A percentile compares a stretch with the other conserved stretches of the same genome.
phyloP scores from a whole-genome alignment of 1,139 yeast species.

The Diutina neorugosa region DNA sequence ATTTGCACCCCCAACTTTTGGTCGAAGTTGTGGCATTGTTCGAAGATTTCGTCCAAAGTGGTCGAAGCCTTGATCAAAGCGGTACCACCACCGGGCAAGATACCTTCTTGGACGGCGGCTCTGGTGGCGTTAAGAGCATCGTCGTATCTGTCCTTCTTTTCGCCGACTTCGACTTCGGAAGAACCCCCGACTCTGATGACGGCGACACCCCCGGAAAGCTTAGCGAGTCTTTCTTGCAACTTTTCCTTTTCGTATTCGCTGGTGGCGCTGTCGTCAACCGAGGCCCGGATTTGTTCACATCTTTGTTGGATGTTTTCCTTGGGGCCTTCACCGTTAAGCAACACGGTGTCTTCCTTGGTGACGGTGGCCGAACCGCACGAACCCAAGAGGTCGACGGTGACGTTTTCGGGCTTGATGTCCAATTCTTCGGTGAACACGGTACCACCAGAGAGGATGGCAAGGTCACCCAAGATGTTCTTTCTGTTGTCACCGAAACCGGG shows the following conservation, averaged over 20 bases:
- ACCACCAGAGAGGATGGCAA: conserved; percentile 95
- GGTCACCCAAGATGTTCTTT: conserved; percentile 94
- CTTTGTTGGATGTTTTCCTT: conserved; percentile 82
- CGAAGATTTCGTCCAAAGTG: conserved; percentile 61
- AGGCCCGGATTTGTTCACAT: conserved; percentile 90
- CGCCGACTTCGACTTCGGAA: conserved; percentile 97
- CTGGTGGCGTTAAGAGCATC: conserved; percentile 98
- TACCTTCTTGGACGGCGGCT: conserved; percentile 99
- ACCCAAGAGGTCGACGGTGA: conserved; percentile 85
- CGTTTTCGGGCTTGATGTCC: conserved; percentile 95
- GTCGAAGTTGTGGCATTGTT: conserved; percentile 75
- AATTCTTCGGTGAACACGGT: conserved; percentile 97
- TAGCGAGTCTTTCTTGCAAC: conserved; percentile 96
- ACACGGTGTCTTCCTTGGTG: conserved; percentile 95
- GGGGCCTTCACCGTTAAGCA: conserved; percentile 90
- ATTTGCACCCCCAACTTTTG: conserved; percentile 96
- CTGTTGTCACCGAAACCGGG: conserved; percentile 99
- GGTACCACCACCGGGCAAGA: conserved; percentile 99
- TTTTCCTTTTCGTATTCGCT: conserved; percentile 96
- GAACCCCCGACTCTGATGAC: conserved; percentile 97
- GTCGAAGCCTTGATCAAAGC: conserved; percentile 93
- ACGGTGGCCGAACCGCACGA: conserved; percentile 86
- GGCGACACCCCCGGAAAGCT: conserved; percentile 98
- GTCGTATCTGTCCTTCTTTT: conserved; percentile 98
- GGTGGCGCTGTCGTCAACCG: conserved; percentile 61